phyloP scores from a whole-genome alignment of 208 protist genomes.

The Acanthamoeba triangularis region DNA sequence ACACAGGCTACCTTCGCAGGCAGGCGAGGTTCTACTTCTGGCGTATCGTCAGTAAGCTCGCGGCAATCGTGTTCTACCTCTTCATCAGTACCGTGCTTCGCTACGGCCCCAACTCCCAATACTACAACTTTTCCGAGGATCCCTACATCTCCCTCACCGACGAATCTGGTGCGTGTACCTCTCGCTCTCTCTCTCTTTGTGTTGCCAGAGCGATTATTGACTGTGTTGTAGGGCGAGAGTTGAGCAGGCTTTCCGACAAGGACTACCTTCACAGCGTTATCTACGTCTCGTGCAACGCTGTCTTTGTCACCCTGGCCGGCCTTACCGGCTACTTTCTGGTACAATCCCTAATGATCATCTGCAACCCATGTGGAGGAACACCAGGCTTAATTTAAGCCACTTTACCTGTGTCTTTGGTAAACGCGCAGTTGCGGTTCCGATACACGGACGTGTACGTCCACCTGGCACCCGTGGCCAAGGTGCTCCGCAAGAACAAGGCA shows the following conservation, averaged over 20 bases:
- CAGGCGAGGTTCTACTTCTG: constrained; percentile 80
- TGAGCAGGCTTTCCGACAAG: background rate
- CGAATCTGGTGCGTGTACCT: background rate
- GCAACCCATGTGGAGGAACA: too few species aligned
- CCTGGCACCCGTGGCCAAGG: background rate
- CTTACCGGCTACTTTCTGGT: constrained; percentile 46
- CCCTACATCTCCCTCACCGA: background rate
- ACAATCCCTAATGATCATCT: background rate
- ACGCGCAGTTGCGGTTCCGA: constrained; percentile 4
- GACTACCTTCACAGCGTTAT: constrained; percentile 53
- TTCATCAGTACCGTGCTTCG: constrained; percentile 65
- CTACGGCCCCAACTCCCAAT: constrained; percentile 69
- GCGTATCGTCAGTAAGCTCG: constrained; percentile 75
- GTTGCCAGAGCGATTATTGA: background rate
- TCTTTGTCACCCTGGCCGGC: constrained; percentile 38
- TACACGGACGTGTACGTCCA: background rate
- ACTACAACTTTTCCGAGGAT: constrained; percentile 66
- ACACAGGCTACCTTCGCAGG: constrained; percentile 72
- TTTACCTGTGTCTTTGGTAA: too few species aligned
- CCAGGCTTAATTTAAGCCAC: too few species aligned
- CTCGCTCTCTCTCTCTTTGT: background rate
- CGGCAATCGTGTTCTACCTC: constrained; percentile 74
- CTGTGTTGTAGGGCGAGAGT: background rate
- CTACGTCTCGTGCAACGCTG: constrained; percentile 45
- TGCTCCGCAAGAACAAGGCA: constrained; percentile 6